These are phyloP conservation scores for Parasitella parasitica DNA, from an alignment of 371 early-diverging fungal genomes.

Conservation along the genomic window DNA sequence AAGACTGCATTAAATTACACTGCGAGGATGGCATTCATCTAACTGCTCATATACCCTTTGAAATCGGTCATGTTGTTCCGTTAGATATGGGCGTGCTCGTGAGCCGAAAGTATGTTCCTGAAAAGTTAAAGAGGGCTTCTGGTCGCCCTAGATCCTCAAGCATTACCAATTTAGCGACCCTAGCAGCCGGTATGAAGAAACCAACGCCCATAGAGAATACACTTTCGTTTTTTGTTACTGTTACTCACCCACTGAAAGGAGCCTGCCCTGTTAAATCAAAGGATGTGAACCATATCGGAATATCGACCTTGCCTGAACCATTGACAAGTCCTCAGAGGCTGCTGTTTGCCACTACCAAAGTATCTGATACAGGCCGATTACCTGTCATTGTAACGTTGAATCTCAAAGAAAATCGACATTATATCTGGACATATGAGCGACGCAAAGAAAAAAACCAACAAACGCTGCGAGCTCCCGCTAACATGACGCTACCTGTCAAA, in stretches of 20 bases:
- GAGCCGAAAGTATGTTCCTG: constrained; percentile 1
- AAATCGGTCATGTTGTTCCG: constrained; percentile 15
- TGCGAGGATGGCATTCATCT: constrained; percentile 5
- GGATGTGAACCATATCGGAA: neutral
- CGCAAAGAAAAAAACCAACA: neutral
- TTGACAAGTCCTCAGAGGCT: constrained; percentile 2
- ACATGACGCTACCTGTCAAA: neutral
- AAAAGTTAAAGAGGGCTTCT: neutral
- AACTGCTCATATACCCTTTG: constrained; percentile 17
- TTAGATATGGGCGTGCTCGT: constrained; percentile 18
- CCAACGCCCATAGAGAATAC: constrained; percentile 3
- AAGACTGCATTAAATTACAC: constrained; percentile 12
- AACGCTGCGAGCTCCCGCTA: neutral
- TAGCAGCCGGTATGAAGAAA: neutral
- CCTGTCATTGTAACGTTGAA: constrained; percentile 20
- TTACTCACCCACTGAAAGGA: constrained; percentile 13
- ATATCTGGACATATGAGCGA: constrained; percentile 17
- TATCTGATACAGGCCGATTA: neutral
- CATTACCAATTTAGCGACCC: neutral
- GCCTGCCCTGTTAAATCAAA: constrained; percentile 14
- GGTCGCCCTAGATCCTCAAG: neutral
- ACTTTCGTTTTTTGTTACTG: constrained; percentile 15
- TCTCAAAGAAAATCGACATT: constrained; percentile 15
- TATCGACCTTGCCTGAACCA: neutral
- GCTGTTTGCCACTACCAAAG: constrained; percentile 10